Conservation (phyloP, 805 yeast species). For the Kodamaea jinghongensis region DNA sequence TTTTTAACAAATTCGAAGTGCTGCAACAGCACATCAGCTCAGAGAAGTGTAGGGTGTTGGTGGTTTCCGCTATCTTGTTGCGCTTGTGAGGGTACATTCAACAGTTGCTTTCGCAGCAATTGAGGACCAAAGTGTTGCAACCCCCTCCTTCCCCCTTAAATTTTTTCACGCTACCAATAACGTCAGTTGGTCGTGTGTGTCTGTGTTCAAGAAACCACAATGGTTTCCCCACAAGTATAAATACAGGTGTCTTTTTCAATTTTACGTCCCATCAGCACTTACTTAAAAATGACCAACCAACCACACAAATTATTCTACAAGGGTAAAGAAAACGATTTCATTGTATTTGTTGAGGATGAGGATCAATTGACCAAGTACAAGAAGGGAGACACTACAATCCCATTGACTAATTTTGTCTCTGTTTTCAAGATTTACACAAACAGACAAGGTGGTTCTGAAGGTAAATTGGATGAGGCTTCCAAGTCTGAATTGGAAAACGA, state of each 20-base stretch:
- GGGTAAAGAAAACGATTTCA: constrained; percentile 63
- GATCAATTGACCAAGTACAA: constrained; percentile 48
- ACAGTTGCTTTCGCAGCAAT: too few species aligned
- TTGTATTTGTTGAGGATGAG: constrained; percentile 58
- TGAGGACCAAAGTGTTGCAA: too few species aligned
- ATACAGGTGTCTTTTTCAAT: neutral
- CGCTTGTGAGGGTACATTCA: too few species aligned
- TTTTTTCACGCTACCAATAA: too few species aligned
- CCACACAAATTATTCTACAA: constrained; percentile 58
- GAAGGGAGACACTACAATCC: constrained; percentile 50
- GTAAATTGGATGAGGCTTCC: constrained; percentile 70
- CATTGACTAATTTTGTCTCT: constrained; percentile 61
- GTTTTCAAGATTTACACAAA: constrained; percentile 63
- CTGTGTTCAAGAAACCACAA: neutral
- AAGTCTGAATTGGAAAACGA: constrained; percentile 60
- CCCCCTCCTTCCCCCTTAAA: too few species aligned
- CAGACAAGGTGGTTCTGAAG: constrained; percentile 67
- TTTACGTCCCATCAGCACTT: neutral
- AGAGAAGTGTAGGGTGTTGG: too few species aligned
- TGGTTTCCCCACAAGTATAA: constrained; percentile 1
- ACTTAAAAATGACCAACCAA: constrained; percentile 7
- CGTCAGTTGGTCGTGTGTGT: too few species aligned
- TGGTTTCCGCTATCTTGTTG: too few species aligned
- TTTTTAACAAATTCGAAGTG: too few species aligned
- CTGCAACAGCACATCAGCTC: too few species aligned